Percentiles rank a stretch among this genome's conserved stretches.
Conservation (phyloP, 2,329 filamentous ascomycete species). For the Annulohypoxylon truncatum region DNA sequence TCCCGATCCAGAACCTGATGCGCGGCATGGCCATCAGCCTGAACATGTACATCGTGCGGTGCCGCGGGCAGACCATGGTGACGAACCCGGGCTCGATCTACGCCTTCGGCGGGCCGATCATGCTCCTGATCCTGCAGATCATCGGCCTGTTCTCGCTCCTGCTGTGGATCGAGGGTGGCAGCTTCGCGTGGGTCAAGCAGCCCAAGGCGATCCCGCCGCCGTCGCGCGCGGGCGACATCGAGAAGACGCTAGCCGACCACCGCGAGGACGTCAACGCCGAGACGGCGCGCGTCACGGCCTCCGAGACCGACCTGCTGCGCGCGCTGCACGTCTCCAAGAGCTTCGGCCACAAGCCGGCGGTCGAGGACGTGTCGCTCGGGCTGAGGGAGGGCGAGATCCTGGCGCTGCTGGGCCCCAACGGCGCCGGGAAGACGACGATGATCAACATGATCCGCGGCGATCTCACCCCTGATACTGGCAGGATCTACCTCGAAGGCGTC, state of each 20-base stretch:
- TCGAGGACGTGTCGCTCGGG: slow-evolving; percentile 78
- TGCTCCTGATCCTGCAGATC: slow-evolving; percentile 74
- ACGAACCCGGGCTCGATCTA: slow-evolving; percentile 66
- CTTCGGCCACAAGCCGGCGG: slow-evolving; percentile 72
- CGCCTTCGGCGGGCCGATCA: slow-evolving; percentile 75
- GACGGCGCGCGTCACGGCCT: slow-evolving; percentile 46
- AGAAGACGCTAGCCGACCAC: slow-evolving; percentile 40
- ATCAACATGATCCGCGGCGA: slow-evolving; percentile 81
- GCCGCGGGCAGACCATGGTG: slow-evolving; percentile 58
- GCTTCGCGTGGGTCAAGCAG: slow-evolving; percentile 54
- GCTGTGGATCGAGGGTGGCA: slow-evolving; percentile 74
- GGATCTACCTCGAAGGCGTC: slow-evolving; percentile 75
- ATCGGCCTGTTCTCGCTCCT: slow-evolving; percentile 70
- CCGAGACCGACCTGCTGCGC: slow-evolving; percentile 62
- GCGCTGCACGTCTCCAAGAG: slow-evolving; percentile 75
- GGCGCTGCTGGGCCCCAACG: slow-evolving; percentile 80
- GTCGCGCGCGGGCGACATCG: slow-evolving; percentile 40
- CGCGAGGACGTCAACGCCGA: slow-evolving; percentile 48
- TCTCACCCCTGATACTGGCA: slow-evolving; percentile 70
- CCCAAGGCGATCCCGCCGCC: slow-evolving; percentile 21
- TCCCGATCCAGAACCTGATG: slow-evolving; percentile 71
- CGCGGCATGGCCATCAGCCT: slow-evolving; percentile 69
- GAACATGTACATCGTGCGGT: slow-evolving; percentile 72
- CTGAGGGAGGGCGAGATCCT: slow-evolving; percentile 77
- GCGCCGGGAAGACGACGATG: slow-evolving; percentile 79